A percentile compares a stretch with the other conserved stretches of the same genome.
Evolutionary conservation across 2,329 filamentous ascomycete genomes (phyloP).

Genomic region (Paraphaeosphaeria sporulosa): DNA sequence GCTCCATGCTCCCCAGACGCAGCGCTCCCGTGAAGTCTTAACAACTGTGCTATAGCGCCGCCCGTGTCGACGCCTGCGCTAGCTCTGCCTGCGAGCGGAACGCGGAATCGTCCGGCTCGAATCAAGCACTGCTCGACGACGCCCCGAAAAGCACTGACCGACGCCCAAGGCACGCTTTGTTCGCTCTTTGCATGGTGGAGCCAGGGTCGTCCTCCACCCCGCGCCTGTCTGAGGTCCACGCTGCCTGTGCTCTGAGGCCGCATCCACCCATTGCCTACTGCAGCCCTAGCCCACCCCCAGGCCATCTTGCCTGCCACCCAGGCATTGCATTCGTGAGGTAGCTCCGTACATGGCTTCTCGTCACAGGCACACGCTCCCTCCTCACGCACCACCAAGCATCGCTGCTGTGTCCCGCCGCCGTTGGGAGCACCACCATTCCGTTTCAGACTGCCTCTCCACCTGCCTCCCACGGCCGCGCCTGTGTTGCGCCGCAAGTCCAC

Average conservation of each 20-base stretch:
- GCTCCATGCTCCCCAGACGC: constrained; percentile 10
- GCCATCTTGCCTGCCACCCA: too few relatives aligned
- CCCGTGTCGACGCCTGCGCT: constrained; percentile 13
- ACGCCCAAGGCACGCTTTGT: constrained; percentile 36
- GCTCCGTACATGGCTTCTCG: constrained; percentile 32
- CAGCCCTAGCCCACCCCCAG: constrained; percentile 4
- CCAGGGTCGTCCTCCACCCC: constrained; percentile 22
- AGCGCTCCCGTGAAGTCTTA: constrained; percentile 12
- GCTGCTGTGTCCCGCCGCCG: constrained; percentile 44
- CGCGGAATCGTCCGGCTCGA: constrained; percentile 42
- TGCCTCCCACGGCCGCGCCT: constrained; percentile 37
- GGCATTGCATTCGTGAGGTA: too few relatives aligned
- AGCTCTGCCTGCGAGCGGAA: constrained; percentile 39
- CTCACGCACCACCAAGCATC: constrained; percentile 39
- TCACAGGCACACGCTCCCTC: constrained; percentile 34
- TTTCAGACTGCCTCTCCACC: constrained; percentile 44
- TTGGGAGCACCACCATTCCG: constrained; percentile 35
- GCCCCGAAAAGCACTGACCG: constrained; percentile 27
- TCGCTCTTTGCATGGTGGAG: constrained; percentile 31
- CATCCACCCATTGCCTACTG: constrained; percentile 29
- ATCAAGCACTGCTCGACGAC: constrained; percentile 18
- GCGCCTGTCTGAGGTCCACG: constrained; percentile 40
- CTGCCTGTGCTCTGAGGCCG: constrained; percentile 38
- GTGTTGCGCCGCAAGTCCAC: constrained; percentile 35
- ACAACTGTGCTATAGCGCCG: constrained; percentile 7